Evolutionary conservation across 2,329 filamentous ascomycete genomes (phyloP).

Genomic region (Apiospora pterosperma): DNA sequence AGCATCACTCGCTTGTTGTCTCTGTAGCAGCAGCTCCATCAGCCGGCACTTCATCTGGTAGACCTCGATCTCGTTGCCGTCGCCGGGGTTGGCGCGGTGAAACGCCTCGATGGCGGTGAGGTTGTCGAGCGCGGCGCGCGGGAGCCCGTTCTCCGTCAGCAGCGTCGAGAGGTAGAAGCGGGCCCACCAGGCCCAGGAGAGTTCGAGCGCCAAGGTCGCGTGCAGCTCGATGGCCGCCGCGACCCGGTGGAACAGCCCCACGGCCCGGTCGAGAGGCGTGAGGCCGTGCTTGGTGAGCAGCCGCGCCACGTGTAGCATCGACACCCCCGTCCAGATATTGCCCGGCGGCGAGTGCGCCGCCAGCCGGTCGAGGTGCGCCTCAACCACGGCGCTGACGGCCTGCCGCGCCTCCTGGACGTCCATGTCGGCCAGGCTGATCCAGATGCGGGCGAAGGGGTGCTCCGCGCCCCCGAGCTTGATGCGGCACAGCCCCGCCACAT

Average conservation of each 20-base stretch:
- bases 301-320: neutral
- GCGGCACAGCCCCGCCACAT: constrained; percentile 3
- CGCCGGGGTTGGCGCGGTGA: neutral
- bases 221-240: neutral
- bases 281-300: neutral
- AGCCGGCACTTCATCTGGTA: neutral
- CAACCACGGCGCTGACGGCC: neutral
- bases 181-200: neutral
- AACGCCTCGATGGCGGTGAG: neutral
- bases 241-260: neutral
- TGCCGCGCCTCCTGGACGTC: neutral
- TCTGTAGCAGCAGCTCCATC: neutral
- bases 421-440: constrained; percentile 1
- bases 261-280: neutral
- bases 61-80: neutral
- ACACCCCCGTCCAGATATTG: neutral
- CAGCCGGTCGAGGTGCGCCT: neutral
- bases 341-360: neutral
- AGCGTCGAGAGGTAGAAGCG: neutral
- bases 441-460: constrained; percentile 7
- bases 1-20: neutral
- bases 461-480: constrained; percentile 5
- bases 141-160: neutral
- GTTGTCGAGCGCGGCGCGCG: neutral
- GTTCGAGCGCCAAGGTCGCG: neutral